Conservation (phyloP, 176 grass and related monocot species). For the Avena atlantica region DNA sequence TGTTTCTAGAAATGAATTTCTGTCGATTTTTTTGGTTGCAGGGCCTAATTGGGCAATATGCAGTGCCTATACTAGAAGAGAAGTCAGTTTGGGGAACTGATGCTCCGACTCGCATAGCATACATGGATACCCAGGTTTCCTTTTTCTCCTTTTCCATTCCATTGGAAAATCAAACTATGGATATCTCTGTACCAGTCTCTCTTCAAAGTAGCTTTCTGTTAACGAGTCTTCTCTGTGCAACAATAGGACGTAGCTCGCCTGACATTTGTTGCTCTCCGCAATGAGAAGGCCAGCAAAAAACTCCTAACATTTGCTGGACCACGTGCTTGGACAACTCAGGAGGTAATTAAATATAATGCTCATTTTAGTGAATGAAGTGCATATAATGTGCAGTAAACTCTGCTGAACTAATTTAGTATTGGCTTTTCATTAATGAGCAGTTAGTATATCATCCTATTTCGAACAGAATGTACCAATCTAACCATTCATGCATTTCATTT, state of each 20-base stretch:
- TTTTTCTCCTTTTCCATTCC: conserved; percentile 34
- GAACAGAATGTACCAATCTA: background rate
- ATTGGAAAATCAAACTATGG: background rate
- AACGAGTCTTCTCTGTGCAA: conserved; percentile 35
- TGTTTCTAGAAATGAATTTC: conserved; percentile 41
- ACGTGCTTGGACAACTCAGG: conserved; percentile 98
- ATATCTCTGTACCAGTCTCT: conserved; percentile 23
- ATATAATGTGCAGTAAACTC: background rate
- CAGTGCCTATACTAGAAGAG: conserved; percentile 98
- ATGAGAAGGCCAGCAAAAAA: conserved; percentile 78
- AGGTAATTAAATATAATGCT: conserved; percentile 58
- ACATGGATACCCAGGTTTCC: conserved; percentile 96
- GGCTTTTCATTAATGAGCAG: background rate
- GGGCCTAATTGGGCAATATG: conserved; percentile 98
- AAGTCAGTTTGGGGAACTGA: conserved; percentile 99
- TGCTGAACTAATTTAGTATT: background rate
- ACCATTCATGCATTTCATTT: conserved; percentile 10
- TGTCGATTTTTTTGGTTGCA: conserved; percentile 40
- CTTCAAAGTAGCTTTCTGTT: conserved; percentile 44
- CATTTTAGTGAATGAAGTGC: conserved; percentile 19
- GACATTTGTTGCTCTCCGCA: conserved; percentile 91
- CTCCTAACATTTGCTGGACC: conserved; percentile 94
- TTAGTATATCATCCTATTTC: background rate
- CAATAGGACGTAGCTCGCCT: conserved; percentile 84
- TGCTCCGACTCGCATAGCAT: conserved; percentile 97